Conservation (phyloP, 331 rosid species). For the Acacia concinna region DNA sequence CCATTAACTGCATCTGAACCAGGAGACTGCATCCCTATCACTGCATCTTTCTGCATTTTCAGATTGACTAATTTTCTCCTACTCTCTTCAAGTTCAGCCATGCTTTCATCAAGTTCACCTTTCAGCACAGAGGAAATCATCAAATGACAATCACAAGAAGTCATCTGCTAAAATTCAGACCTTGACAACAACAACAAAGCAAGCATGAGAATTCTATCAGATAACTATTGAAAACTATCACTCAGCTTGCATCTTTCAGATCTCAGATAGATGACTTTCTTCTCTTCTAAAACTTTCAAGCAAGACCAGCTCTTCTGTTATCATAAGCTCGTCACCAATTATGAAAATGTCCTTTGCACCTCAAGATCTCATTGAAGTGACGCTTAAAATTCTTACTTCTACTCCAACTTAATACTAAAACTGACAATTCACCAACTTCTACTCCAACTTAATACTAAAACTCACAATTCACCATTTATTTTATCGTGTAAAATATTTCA, state of each 20-base stretch:
- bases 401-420: neutral
- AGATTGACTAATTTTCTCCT: constrained; percentile 89
- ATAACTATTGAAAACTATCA: neutral
- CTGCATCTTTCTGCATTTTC: constrained; percentile 82
- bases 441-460: neutral
- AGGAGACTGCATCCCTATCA: constrained; percentile 51
- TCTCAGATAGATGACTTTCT: neutral
- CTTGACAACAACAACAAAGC: neutral
- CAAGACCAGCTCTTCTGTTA: constrained; percentile 1
- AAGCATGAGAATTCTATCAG: neutral
- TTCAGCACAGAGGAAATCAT: constrained; percentile 36
- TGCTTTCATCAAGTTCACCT: constrained; percentile 89
- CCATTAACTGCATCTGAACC: constrained; percentile 63
- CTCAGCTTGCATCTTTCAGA: constrained; percentile 2
- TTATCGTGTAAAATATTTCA: neutral
- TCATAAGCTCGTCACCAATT: neutral
- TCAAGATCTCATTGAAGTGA: neutral
- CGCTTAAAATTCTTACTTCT: neutral
- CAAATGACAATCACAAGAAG: constrained; percentile 26
- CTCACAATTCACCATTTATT: neutral
- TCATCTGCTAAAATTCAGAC: constrained; percentile 10
- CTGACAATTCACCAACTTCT: neutral
- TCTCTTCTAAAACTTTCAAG: constrained; percentile 8
- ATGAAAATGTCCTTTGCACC: neutral
- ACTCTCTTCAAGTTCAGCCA: constrained; percentile 86